These are phyloP conservation scores for Mychonastes homosphaera DNA, from an alignment of 139 green algal species.

Conservation along the genomic window DNA sequence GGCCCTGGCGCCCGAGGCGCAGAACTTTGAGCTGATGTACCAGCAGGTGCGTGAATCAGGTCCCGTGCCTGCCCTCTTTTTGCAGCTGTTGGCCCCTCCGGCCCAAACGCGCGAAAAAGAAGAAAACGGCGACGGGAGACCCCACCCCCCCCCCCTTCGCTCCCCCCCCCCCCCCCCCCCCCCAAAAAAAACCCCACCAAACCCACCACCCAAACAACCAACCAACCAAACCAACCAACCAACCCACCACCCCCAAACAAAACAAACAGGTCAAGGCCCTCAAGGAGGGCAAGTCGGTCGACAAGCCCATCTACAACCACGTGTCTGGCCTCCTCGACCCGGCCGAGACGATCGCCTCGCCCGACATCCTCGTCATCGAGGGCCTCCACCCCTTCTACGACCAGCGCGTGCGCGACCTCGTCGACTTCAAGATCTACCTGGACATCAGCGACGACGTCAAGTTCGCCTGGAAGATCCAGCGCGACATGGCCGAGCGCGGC, in stretches of 20 bases:
- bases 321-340: conserved; percentile 92
- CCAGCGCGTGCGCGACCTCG: conserved; percentile 88
- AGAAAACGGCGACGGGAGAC: no score
- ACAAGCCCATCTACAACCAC: conserved; percentile 99
- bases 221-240: background rate
- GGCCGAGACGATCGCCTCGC: conserved; percentile 77
- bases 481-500: conserved; percentile 97
- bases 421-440: conserved; percentile 99
- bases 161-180: background rate
- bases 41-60: conserved; percentile 57
- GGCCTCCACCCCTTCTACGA: conserved; percentile 98
- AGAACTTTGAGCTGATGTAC: conserved; percentile 99
- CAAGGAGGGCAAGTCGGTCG: conserved; percentile 92
- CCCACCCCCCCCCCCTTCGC: no score
- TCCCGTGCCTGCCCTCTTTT: background rate
- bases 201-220: background rate
- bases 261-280: conserved; percentile 74
- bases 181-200: background rate
- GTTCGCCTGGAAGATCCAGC: conserved; percentile 93
- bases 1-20: conserved; percentile 81
- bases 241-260: background rate
- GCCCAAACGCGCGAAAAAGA: background rate
- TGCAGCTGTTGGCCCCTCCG: background rate
- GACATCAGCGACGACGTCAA: conserved; percentile 99
- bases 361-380: conserved; percentile 95